Evolutionary conservation across 2,329 filamentous ascomycete genomes (phyloP).

Genomic region (Rhinocladiella mackenziei): DNA sequence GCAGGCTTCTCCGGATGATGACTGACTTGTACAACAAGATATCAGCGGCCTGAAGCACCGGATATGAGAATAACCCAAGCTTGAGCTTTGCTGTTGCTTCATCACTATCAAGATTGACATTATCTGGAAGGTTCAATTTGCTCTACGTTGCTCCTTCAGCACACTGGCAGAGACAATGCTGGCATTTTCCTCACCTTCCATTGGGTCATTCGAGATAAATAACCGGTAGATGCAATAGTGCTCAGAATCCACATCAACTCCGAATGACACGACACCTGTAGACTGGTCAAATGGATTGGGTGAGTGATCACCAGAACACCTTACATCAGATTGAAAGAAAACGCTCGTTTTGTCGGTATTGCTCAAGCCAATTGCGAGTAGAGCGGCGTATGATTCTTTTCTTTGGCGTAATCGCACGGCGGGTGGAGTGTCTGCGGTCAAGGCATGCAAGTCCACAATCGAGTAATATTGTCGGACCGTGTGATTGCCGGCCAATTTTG

Average conservation of each 20-base stretch:
- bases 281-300: not conserved
- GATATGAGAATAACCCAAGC: constrained; percentile 90
- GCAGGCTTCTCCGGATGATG: no score
- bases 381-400: constrained; percentile 69
- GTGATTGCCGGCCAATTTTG: constrained; percentile 3
- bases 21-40: constrained; percentile 74
- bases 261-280: constrained; percentile 68
- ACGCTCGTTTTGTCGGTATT: constrained; percentile 66
- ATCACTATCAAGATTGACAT: constrained; percentile 56
- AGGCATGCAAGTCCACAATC: constrained; percentile 88
- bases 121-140: constrained; percentile 64
- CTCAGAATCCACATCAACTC: constrained; percentile 98
- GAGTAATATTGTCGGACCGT: constrained; percentile 64
- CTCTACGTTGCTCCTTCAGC: constrained; percentile 48
- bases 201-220: constrained; percentile 97
- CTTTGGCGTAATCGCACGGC: constrained; percentile 60
- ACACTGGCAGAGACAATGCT: no score
- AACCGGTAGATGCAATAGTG: constrained; percentile 85
- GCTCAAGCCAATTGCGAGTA: constrained; percentile 80
- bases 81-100: constrained; percentile 63
- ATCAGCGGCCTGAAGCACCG: constrained; percentile 91
- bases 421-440: constrained; percentile 65
- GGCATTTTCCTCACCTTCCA: constrained; percentile 68
- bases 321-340: constrained; percentile 76
- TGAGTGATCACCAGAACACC: constrained; percentile 30